Evolutionary conservation across 495 filamentous ascomycete genomes (phyloP).

Genomic region (Amphirosellinia nigrospora): DNA sequence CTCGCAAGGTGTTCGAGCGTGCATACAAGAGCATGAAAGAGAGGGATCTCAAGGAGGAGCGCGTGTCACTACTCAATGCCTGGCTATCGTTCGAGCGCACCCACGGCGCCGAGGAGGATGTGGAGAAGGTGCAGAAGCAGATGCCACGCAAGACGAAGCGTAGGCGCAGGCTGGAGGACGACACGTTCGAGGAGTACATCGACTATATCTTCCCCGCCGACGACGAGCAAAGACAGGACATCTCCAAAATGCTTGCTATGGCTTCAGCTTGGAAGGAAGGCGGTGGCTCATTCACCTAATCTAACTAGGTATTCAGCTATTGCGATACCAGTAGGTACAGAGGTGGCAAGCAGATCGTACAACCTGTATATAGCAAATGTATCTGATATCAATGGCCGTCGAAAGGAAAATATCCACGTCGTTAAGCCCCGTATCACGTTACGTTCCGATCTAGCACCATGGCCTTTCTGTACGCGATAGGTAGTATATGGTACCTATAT

Average conservation of each 20-base stretch:
- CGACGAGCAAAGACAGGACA: constrained; percentile 82
- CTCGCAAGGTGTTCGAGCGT: constrained; percentile 82
- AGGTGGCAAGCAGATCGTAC: constrained; percentile 3
- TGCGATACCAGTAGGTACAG: neutral
- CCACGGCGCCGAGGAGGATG: constrained; percentile 77
- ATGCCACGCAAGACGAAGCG: constrained; percentile 96
- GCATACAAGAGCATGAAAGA: constrained; percentile 91
- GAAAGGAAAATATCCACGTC: neutral
- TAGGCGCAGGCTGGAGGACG: constrained; percentile 91
- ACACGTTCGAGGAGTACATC: constrained; percentile 95
- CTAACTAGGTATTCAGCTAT: constrained; percentile 11
- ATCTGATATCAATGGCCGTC: neutral
- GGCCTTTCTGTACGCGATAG: neutral
- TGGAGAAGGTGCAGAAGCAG: constrained; percentile 85
- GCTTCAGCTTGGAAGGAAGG: constrained; percentile 89
- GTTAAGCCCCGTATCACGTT: neutral
- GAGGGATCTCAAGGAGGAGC: constrained; percentile 90
- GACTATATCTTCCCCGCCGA: constrained; percentile 98
- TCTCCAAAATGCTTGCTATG: constrained; percentile 82
- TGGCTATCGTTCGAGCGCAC: constrained; percentile 91
- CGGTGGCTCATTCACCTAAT: constrained; percentile 38
- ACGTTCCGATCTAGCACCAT: neutral
- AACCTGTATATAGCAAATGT: constrained; percentile 11
- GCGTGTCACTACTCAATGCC: constrained; percentile 84
- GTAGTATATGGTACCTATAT: no score